phyloP scores from a whole-genome alignment of 2,329 filamentous ascomycete genomes.

The Nigrospora osmanthi region DNA sequence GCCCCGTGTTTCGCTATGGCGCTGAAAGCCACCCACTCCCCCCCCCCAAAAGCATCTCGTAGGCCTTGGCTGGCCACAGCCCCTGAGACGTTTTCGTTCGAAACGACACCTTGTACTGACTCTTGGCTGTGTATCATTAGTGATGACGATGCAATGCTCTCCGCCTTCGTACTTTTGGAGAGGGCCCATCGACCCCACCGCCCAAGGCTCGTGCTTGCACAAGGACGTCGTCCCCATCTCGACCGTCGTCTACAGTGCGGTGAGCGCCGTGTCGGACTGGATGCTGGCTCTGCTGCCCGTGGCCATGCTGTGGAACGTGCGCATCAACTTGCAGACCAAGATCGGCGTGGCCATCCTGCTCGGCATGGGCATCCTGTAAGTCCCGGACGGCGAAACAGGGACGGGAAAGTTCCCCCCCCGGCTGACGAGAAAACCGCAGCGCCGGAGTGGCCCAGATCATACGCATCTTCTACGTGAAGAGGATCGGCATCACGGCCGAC shows the following conservation, averaged over 20 bases:
- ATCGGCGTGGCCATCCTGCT: constrained; percentile 36
- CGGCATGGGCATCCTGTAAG: constrained; percentile 41
- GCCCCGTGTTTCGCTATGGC: too few species aligned
- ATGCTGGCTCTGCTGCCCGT: constrained; percentile 40
- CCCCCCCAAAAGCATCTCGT: too few species aligned
- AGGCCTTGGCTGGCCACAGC: too few species aligned
- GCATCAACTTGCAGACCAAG: constrained; percentile 39
- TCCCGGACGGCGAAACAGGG: neutral
- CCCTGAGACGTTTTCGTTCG: too few species aligned
- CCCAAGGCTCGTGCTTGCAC: constrained; percentile 30
- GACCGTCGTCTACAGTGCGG: constrained; percentile 36
- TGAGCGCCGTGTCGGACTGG: constrained; percentile 38
- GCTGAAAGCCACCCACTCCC: too few species aligned
- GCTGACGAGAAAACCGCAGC: constrained; percentile 11
- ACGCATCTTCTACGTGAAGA: constrained; percentile 24
- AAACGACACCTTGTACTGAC: too few species aligned
- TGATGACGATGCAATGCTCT: constrained; percentile 40
- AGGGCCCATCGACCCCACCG: constrained; percentile 20
- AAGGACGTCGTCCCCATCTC: constrained; percentile 29
- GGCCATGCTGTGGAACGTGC: constrained; percentile 40
- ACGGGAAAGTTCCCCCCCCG: neutral
- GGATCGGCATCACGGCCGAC: constrained; percentile 14
- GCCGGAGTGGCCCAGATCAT: constrained; percentile 29
- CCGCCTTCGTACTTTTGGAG: constrained; percentile 42
- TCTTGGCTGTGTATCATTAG: neutral